phyloP scores from a whole-genome alignment of 106 monocot genomes.

The Phalaenopsis equestris region DNA sequence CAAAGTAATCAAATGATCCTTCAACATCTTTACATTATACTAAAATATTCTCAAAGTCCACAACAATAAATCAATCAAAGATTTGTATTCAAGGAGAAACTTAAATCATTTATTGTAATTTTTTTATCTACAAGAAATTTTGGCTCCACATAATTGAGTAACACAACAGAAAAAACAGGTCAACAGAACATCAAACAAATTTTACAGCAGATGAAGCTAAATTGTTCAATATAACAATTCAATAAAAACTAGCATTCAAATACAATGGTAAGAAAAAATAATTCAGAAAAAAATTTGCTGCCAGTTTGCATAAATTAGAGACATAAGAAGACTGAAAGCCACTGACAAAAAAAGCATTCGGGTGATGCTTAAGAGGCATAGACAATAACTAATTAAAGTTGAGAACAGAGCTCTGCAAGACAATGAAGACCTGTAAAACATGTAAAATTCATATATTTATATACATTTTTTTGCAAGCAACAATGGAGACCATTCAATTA shows the following conservation, averaged over 20 bases:
- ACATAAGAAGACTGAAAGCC: neutral
- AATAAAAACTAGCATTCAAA: neutral
- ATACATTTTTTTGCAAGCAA: neutral
- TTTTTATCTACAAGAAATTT: no score
- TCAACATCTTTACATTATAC: no score
- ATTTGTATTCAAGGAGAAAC: no score
- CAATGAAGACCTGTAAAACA: neutral
- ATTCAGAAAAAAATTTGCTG: no score
- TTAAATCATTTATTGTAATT: no score
- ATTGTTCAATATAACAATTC: neutral
- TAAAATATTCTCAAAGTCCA: no score
- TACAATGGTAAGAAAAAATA: no score
- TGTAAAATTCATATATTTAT: constrained; percentile 2
- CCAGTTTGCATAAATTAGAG: neutral
- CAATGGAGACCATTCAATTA: neutral
- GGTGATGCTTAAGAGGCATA: neutral
- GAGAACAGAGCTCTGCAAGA: neutral
- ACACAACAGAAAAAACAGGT: no score
- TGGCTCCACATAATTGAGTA: no score
- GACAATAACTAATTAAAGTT: neutral
- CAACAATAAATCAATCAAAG: no score
- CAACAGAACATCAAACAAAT: no score
- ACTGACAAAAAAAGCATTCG: neutral
- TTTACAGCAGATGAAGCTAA: neutral
- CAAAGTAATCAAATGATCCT: no score